phyloP scores from a whole-genome alignment of 2,329 filamentous ascomycete genomes.

The Talaromyces pinophilus region DNA sequence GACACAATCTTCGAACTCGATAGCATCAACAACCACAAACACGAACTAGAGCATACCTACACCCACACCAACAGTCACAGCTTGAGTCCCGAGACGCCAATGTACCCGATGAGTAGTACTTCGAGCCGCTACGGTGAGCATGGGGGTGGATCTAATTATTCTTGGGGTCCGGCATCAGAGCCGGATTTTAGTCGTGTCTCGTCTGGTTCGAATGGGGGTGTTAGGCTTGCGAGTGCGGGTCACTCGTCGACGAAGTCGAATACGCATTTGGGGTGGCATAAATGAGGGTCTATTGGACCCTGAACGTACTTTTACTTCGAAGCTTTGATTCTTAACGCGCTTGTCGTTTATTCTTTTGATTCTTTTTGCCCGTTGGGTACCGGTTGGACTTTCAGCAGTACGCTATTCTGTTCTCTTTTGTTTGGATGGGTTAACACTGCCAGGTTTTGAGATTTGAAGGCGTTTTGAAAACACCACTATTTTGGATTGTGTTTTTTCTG shows the following conservation, averaged over 20 bases:
- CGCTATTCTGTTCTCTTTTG: neutral
- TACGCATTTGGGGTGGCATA: neutral
- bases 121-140: neutral
- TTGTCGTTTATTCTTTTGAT: too few relatives aligned
- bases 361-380: too few relatives aligned
- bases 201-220: conserved; percentile 3
- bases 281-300: conserved; percentile 33
- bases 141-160: neutral
- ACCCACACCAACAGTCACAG: neutral
- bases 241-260: conserved; percentile 12
- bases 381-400: neutral
- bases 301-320: too few relatives aligned
- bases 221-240: conserved; percentile 6
- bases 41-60: neutral
- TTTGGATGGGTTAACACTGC: neutral
- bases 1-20: conserved; percentile 17
- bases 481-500: neutral
- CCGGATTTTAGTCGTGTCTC: neutral
- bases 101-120: neutral
- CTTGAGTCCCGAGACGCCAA: neutral
- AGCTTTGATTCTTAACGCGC: too few relatives aligned
- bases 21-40: conserved; percentile 1
- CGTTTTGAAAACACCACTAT: neutral
- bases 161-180: neutral
- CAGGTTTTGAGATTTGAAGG: neutral